Conservation (phyloP, 306 rosid genomes). For the Sindora glabra region DNA sequence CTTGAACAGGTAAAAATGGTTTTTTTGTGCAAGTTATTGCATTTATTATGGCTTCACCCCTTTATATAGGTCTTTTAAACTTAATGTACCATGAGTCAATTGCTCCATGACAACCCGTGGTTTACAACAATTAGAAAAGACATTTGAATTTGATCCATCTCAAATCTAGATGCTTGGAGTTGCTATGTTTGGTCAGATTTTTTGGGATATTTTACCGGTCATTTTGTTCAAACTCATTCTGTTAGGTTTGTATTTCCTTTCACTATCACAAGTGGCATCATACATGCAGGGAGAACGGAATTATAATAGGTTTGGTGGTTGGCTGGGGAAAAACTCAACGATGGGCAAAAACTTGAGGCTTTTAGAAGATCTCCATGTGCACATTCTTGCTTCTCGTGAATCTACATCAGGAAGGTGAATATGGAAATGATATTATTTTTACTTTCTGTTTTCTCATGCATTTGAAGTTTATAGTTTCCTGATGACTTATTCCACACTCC, state of each 20-base stretch:
- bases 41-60: too few species aligned
- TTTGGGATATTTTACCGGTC: not conserved
- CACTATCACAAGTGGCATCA: slow-evolving; percentile 6
- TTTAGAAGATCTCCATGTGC: slow-evolving; percentile 84
- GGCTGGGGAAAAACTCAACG: slow-evolving; percentile 96
- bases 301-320: slow-evolving; percentile 88
- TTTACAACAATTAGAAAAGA: too few species aligned
- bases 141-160: too few species aligned
- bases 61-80: too few species aligned
- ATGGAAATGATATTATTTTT: slow-evolving; percentile 10
- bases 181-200: too few species aligned
- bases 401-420: slow-evolving; percentile 72
- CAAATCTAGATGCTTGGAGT: too few species aligned
- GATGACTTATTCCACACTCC: slow-evolving; percentile 4
- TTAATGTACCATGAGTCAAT: too few species aligned
- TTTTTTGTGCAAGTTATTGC: slow-evolving; percentile 19
- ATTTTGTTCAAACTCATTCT: too few species aligned
- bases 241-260: slow-evolving; percentile 1
- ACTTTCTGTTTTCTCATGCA: slow-evolving; percentile 5
- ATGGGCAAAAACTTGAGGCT: slow-evolving; percentile 71
- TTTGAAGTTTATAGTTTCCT: slow-evolving; percentile 1
- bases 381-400: slow-evolving; percentile 86
- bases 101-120: too few species aligned
- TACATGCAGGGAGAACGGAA: slow-evolving; percentile 72
- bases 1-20: slow-evolving; percentile 67